A percentile compares a stretch with the other conserved stretches of the same genome.
Evolutionary conservation across 129 eudicot species (phyloP).

Genomic region (Cynara cardunculus): DNA sequence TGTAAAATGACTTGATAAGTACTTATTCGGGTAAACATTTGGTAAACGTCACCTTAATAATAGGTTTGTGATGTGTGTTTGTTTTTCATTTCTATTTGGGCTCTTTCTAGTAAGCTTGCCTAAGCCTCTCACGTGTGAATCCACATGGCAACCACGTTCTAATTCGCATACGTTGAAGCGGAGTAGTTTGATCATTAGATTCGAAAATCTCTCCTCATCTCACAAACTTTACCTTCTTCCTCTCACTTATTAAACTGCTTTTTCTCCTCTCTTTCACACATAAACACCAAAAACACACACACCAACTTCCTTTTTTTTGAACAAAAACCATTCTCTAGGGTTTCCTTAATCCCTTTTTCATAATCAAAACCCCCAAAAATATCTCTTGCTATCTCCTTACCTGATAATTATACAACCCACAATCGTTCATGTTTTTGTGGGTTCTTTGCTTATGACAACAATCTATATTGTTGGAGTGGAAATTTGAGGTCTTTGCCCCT

Average conservation of each 20-base stretch:
- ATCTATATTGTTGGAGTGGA: background rate
- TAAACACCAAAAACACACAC: constrained; percentile 19
- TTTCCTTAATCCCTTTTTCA: constrained; percentile 19
- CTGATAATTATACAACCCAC: constrained; percentile 1
- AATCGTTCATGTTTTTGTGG: background rate
- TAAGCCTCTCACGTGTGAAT: constrained; percentile 21
- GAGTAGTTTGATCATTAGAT: background rate
- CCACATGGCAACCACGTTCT: constrained; percentile 31
- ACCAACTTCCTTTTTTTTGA: background rate
- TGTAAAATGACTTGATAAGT: too few species aligned
- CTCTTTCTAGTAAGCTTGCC: background rate
- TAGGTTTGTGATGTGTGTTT: too few species aligned
- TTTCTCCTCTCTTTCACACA: constrained; percentile 26
- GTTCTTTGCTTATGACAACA: background rate
- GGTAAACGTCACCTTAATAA: too few species aligned
- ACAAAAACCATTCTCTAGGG: constrained; percentile 29
- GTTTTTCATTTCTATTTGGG: too few species aligned
- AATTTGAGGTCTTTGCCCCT: constrained; percentile 2
- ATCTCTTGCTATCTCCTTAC: background rate
- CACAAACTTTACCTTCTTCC: constrained; percentile 2
- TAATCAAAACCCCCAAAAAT: background rate
- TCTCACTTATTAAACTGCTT: constrained; percentile 20
- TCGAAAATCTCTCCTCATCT: constrained; percentile 9
- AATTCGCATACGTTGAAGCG: constrained; percentile 4
- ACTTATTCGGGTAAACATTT: too few species aligned